phyloP scores from a whole-genome alignment of 768 basidiomycete species.

The Thelephora aurantiotincta region DNA sequence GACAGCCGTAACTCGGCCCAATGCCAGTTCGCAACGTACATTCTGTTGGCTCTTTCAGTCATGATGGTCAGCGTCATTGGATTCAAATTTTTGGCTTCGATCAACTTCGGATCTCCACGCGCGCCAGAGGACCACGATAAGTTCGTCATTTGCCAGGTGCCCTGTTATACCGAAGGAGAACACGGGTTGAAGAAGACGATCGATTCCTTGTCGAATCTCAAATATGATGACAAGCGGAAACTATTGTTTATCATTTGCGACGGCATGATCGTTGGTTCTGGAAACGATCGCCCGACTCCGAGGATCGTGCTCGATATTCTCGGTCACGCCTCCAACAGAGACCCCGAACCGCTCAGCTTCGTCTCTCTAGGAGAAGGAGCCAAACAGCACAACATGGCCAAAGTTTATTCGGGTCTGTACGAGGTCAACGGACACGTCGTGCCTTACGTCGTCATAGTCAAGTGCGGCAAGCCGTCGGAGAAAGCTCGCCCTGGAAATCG shows the following conservation, averaged over 20 bases:
- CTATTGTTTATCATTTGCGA: constrained; percentile 89
- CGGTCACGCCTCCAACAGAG: constrained; percentile 82
- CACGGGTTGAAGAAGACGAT: constrained; percentile 75
- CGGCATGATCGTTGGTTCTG: constrained; percentile 95
- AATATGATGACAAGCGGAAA: constrained; percentile 98
- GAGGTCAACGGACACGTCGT: constrained; percentile 92
- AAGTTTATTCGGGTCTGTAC: constrained; percentile 92
- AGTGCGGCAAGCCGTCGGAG: constrained; percentile 92
- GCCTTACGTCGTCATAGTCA: constrained; percentile 84
- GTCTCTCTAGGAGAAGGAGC: constrained; percentile 87
- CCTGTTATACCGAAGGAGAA: constrained; percentile 97
- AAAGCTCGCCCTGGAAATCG: constrained; percentile 89
- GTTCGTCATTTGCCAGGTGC: constrained; percentile 95
- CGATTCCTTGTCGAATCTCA: constrained; percentile 85
- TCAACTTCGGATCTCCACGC: constrained; percentile 67
- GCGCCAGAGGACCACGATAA: constrained; percentile 94
- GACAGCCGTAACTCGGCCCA: constrained; percentile 88
- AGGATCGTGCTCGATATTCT: constrained; percentile 95
- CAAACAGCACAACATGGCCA: constrained; percentile 97
- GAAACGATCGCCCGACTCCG: constrained; percentile 92
- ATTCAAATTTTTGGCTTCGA: constrained; percentile 89
- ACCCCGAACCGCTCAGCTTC: constrained; percentile 93
- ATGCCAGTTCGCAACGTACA: constrained; percentile 83
- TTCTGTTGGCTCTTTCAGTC: constrained; percentile 77
- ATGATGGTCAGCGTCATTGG: constrained; percentile 93